Base-by-base conservation (phyloP, 202 grass and related monocot species). In the Hordeum pubiflorum region DNA sequence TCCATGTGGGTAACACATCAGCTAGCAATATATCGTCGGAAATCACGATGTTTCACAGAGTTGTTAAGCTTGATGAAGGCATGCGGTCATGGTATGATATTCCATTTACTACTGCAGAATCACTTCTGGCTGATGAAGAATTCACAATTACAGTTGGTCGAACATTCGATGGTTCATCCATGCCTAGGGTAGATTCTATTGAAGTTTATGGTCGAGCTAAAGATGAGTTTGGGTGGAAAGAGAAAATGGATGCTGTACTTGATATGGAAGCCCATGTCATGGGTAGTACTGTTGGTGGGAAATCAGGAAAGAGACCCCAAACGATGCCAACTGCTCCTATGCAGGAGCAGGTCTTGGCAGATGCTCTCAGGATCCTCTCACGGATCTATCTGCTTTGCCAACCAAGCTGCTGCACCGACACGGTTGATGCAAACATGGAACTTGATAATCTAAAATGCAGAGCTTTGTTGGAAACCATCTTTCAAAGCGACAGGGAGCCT, bases 221-320 rank as follows among this genome's bases (percentile, higher is more conserved):
- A 86, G 92, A 94, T 80, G 95, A 97, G 76, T 97, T 97, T 97
- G 95, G 95, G 62, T 97, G 95, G 92, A 97, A 97, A 87, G 95
- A 97, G 80, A 97, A 97, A 87, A 93, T 97, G 92, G 92, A 97
- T 80, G 95, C 88, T 79, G 86, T 86, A 58, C 88, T 97, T 56
- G 92, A 94, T 85, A 91, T 94, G 88, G 92, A 97, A 87, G 88
- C 77, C 31, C 78, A 90, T 86, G 84, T 81, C 23, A 71, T 86
- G 77, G 88, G 75, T 79, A 75, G 72, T 48, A 82, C 74, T 78
- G 69, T 79, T 83, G 76, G 69, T 52, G 83, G 58, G 54, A 87
- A 78, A 69, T 74, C 79, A 50, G 90, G 85, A 72, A 94, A 93
- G 58, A 89, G 74, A 37, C 44, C 31, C 56, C 84, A 85, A 56